Base-by-base conservation (phyloP, 176 grass and related monocot species). In the Saccharum spontaneum region DNA sequence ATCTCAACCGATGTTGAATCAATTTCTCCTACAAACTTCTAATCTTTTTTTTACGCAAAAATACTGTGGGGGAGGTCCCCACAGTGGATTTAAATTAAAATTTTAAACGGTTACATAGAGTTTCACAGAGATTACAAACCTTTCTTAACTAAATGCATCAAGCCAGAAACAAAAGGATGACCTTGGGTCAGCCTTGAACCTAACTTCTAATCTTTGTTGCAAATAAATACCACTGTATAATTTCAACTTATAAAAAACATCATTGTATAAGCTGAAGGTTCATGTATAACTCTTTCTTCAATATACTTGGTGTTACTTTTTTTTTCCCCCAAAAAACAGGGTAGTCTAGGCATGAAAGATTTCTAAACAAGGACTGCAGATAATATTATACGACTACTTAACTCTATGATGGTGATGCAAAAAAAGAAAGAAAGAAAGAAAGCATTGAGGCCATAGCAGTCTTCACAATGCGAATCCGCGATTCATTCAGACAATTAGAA, bases 171-270 rank as follows among this genome's bases (percentile, higher is more conserved):
- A 28, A 28, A 28, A 28, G 28, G 28, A 28, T 28, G 28, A 28
- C 28, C 28, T 28, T 1, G 28, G 28, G 1, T 28, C 28, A 28
- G 28, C 28, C 28, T 28, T 28, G 28, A 28, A 28, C 28, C 28
- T 28, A 31, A 44, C 12, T 44, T 73, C 9, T 34, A 14, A 41
- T 31, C 23, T 63, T 73, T 45, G 30, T 84, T 55, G 10, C 23
- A 66, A 68, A 50, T 1, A 80, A 50, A 54, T 64, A 17, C 10
- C 5, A 40, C 2, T 66, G 8, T 33, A 71, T 14, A 73, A 24
- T 79, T 79, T 78, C 57, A 73, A 26, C 59, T 18, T 18, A 33
- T 52, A 75, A 30, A 52, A 75, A 75, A 20, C 67, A 16, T 44
- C 12, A 23, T 18, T 69, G 62, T 45, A 60, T 41, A 76, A 15